Base-by-base conservation (phyloP, 1,284 basidiomycete species). In the Fomitopsis pinicola region DNA sequence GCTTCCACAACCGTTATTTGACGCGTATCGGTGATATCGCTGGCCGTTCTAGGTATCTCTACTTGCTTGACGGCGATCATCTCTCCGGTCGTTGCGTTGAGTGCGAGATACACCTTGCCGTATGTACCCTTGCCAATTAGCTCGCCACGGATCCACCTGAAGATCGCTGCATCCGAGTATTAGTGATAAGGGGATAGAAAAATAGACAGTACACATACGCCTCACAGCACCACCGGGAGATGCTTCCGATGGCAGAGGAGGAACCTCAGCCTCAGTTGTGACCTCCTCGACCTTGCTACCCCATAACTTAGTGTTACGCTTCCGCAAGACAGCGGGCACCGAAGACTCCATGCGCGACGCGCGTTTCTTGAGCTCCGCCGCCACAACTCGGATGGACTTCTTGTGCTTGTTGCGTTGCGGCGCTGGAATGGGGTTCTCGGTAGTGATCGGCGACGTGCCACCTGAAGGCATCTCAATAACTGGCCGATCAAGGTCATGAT, bases 21-120 rank as follows among this genome's bases (percentile, higher is more conserved):
- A 15, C 95, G 85, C 28, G 85, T 82, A 72, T 98, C 95, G 68
- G 88, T 89, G 72, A 90, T 91, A 77, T 99, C 97, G 68, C 89
- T 92, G 14, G 89, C 87, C 1, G 95, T 97, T 56, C 88, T 87
- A 1, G 97, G 96, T 61, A 97, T 83, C 75, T 98, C 97, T 55
- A 99, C 97, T 77, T 99, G 97, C 77, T 99, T 99, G 67, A 99
- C 97, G 7, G 97, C 97, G 68, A 99, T 96, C 92, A 98, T 97
- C 76, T 99, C 97, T 60, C 97, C 97, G 0, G 96, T 98, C 1
- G 94, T 97, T n/a, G 93, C 94, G 74, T 99, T 99, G 64, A 99
- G 80, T 19, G 95, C 97, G 55, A 98, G 86, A 71, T 98, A 99
- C 35, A 99, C 97, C 56, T 92, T 87, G 7, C 97, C 97, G 71